phyloP scores from a whole-genome alignment of 768 basidiomycete genomes.

The Psilocybe tampanensis region DNA sequence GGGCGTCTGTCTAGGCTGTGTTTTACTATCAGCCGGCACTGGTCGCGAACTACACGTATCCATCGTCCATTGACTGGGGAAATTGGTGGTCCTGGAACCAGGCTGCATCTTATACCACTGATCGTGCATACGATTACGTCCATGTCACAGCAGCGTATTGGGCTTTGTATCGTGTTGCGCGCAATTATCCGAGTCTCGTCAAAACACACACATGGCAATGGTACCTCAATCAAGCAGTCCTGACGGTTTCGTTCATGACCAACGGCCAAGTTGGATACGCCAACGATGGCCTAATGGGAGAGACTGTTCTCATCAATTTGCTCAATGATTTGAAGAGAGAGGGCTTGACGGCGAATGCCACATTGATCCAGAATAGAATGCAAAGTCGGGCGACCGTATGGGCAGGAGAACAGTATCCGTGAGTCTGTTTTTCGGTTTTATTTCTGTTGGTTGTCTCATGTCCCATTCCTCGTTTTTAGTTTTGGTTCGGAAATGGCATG shows the following conservation, averaged over 20 bases:
- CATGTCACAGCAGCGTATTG: conserved; percentile 54
- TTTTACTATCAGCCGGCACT: conserved; percentile 53
- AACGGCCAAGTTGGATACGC: conserved; percentile 46
- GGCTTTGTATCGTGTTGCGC: conserved; percentile 58
- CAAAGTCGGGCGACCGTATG: conserved; percentile 42
- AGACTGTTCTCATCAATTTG: conserved; percentile 50
- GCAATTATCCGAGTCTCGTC: conserved; percentile 55
- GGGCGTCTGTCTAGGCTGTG: conserved; percentile 37
- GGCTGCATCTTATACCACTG: conserved; percentile 46
- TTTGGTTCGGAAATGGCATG: conserved; percentile 65
- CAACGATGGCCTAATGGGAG: conserved; percentile 56
- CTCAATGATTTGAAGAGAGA: conserved; percentile 55
- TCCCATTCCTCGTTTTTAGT: conserved; percentile 31
- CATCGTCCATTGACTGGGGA: conserved; percentile 47
- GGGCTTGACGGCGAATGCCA: conserved; percentile 49
- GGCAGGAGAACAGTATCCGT: conserved; percentile 56
- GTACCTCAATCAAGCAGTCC: conserved; percentile 58
- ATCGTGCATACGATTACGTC: conserved; percentile 56
- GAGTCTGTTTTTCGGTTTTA: conserved; percentile 20
- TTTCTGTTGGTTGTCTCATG: not conserved
- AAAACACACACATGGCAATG: conserved; percentile 53
- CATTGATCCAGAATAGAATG: conserved; percentile 50
- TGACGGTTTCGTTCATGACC: conserved; percentile 49
- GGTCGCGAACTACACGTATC: conserved; percentile 50
- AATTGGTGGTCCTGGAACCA: conserved; percentile 63